phyloP scores from a whole-genome alignment of 305 asterid genomes.

The Rubia occidens region DNA sequence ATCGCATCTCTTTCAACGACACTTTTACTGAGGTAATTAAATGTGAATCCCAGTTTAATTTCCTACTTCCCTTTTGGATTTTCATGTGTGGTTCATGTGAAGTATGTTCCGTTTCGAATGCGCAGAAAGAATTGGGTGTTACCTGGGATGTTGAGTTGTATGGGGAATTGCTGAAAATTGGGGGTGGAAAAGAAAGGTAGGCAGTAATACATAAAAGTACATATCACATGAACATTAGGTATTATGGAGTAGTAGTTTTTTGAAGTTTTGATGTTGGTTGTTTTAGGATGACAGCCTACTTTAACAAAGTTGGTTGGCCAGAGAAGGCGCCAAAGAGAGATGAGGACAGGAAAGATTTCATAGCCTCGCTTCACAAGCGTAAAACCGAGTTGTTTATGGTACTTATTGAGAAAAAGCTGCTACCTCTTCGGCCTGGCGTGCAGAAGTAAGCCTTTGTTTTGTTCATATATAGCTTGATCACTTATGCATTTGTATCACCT shows the following conservation, averaged over 20 bases:
- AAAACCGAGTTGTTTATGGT: conserved; percentile 83
- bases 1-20: conserved; percentile 85
- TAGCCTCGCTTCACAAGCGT: conserved; percentile 83
- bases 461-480: background rate
- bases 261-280: conserved; percentile 6
- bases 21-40: conserved; percentile 64
- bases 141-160: conserved; percentile 90
- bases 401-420: conserved; percentile 79
- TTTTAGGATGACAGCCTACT: conserved; percentile 88
- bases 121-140: conserved; percentile 80
- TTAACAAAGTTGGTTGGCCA: conserved; percentile 90
- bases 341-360: conserved; percentile 67
- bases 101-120: conserved; percentile 7
- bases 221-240: background rate
- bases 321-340: conserved; percentile 86
- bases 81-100: background rate
- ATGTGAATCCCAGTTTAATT: conserved; percentile 21
- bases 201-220: background rate
- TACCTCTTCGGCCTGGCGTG: conserved; percentile 93
- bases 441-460: conserved; percentile 49
- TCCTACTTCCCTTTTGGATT: background rate
- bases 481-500: background rate
- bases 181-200: conserved; percentile 96
- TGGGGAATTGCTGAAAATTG: conserved; percentile 85
- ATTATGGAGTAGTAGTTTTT: background rate